These are phyloP conservation scores for Hanseniaspora valbyensis DNA, from an alignment of 805 yeast species.

Conservation along the genomic window DNA sequence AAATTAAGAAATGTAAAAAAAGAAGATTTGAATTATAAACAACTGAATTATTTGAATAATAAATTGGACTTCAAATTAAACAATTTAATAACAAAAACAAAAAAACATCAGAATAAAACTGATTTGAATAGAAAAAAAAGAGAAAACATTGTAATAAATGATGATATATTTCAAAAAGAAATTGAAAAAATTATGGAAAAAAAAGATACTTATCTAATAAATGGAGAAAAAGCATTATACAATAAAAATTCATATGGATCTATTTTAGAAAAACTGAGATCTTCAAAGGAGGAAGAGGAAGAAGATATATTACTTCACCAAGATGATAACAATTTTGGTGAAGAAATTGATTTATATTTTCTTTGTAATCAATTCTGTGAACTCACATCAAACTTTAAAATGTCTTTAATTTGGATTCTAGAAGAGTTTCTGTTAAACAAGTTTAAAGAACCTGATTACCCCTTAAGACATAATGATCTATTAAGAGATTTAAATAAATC, in stretches of 20 bases:
- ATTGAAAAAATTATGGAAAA: conserved; percentile 16
- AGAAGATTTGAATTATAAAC: conserved; percentile 19
- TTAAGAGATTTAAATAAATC: conserved; percentile 39
- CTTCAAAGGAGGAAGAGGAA: neutral
- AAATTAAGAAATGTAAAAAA: conserved; percentile 30
- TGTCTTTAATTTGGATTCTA: conserved; percentile 18
- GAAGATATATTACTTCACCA: conserved; percentile 47
- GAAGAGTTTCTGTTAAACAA: conserved; percentile 23
- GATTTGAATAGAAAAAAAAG: too few relatives aligned
- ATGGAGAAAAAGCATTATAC: too few relatives aligned
- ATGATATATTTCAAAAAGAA: conserved; percentile 23
- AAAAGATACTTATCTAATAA: too few relatives aligned
- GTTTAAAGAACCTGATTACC: conserved; percentile 20
- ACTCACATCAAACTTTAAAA: conserved; percentile 23
- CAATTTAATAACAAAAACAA: conserved; percentile 1
- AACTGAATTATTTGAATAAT: neutral
- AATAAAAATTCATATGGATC: conserved; percentile 26
- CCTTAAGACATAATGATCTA: conserved; percentile 36
- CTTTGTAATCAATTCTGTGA: conserved; percentile 34
- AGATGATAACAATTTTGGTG: conserved; percentile 31
- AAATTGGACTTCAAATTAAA: conserved; percentile 1
- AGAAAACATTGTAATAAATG: conserved; percentile 10
- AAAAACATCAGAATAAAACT: too few relatives aligned
- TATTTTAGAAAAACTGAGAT: neutral
- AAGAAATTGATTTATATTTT: conserved; percentile 41